Evolutionary conservation across 768 basidiomycete species (phyloP), one percentile per base, ranked within the genome.

Genomic region (Pholiota conissans): DNA sequence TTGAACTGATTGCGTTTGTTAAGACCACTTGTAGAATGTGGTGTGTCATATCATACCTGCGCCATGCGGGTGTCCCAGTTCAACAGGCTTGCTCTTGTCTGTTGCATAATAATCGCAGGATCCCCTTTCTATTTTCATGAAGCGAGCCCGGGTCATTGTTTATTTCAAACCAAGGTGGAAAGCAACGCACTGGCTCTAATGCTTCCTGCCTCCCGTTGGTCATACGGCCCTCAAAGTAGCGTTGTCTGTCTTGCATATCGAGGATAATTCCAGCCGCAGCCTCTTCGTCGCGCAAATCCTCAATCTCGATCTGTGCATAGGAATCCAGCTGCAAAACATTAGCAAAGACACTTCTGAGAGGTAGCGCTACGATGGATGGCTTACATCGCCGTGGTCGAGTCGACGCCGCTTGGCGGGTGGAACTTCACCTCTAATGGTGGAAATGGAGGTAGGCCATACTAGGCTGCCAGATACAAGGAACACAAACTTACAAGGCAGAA

Each of bases 241-340:
- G 81, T 63, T 91, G 86, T 53, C 87, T 82, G 63, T 91, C 91
- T 71, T 90, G 87, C 86, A 97, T 94, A 59, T 97, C 88, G 34
- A 98, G 78, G 2, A 86, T 68, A 28, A 97, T 90, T 2, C 91
- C 91, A 20, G 74, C 67, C 0, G 89, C 81, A 0, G 79, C 66
- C 55, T 89, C 84, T 1, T 83, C 79, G 47, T 88, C 89, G 63
- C 86, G 87, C 26, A 98, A 77, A 67, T 98, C 96, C 52, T 92
- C 89, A 2, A 95, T 76, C 57, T 93, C 91, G 52, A 98, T 88
- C 67, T 91, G 74, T 7, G 71, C 65, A 52, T 77, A 79, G 11
- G 53, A 22, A n/a, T 64, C 61, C 52, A 73, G 74, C 77, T n/a
- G n/a, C 80, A 60, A 18, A n/a, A 35, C 30, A 45, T 54, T 52